A percentile compares a stretch with the other conserved stretches of the same genome.
Conservation (phyloP, 73 alveolate genomes). For the Stentor roeselii region DNA sequence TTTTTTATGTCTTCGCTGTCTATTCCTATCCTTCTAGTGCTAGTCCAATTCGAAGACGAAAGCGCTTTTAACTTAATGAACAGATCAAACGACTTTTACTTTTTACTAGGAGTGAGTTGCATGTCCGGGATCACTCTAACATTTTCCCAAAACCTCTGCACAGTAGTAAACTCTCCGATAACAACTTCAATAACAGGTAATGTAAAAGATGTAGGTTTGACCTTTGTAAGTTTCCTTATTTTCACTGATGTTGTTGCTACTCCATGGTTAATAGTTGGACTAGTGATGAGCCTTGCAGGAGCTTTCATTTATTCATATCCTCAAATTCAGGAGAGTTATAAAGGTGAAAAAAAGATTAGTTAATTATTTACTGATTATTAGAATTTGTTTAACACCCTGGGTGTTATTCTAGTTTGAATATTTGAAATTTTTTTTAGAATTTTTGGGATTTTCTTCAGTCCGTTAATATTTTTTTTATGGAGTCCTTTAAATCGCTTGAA, state of each 20-base stretch:
- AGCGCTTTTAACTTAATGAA: not conserved
- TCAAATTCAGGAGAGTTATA: not conserved
- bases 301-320: slow-evolving; percentile 8
- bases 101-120: not conserved
- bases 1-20: not conserved
- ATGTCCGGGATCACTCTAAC: not conserved
- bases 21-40: not conserved
- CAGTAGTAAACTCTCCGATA: not conserved
- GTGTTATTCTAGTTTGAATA: no score
- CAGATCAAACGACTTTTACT: not conserved
- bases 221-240: not conserved
- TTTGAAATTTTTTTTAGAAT: no score
- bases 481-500: no score
- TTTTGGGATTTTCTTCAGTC: no score
- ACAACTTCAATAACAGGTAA: slow-evolving; percentile 11
- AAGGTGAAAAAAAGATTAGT: not conserved
- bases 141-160: slow-evolving; percentile 9
- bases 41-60: not conserved
- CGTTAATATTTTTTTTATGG: no score
- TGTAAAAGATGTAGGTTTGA: not conserved
- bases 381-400: no score
- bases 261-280: not conserved
- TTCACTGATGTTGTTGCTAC: not conserved
- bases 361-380: no score
- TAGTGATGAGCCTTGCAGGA: slow-evolving; percentile 2